phyloP scores from a whole-genome alignment of 257 asterid species.

The Anisodus tanguticus region DNA sequence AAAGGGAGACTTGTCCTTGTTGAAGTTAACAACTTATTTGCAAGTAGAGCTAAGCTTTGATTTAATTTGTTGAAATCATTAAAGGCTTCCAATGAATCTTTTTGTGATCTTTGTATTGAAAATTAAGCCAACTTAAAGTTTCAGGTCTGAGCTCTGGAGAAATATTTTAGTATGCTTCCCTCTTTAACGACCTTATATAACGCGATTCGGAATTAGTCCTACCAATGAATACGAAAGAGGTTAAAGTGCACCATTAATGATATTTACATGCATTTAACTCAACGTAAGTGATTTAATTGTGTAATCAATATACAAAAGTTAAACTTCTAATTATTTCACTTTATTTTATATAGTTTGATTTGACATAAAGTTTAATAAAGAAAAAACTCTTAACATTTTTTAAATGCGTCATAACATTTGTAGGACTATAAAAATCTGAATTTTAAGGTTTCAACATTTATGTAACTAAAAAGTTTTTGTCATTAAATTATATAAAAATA shows the following conservation, averaged over 20 bases:
- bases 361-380: too few relatives aligned
- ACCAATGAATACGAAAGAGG: neutral
- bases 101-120: neutral
- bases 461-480: neutral
- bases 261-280: neutral
- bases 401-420: neutral
- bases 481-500: neutral
- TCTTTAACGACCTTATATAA: neutral
- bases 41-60: slow-evolving; percentile 7
- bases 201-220: neutral
- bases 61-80: slow-evolving; percentile 11
- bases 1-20: slow-evolving; percentile 30
- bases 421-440: neutral
- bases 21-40: slow-evolving; percentile 20
- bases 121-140: neutral
- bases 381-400: neutral
- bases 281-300: neutral
- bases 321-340: too few relatives aligned
- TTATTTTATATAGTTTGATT: too few relatives aligned
- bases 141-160: neutral
- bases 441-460: neutral
- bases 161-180: neutral
- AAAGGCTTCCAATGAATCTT: slow-evolving; percentile 1
- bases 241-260: neutral
- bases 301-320: too few relatives aligned